Evolutionary conservation across 441 rosid species (phyloP).

Genomic region (Gossypium aridum): DNA sequence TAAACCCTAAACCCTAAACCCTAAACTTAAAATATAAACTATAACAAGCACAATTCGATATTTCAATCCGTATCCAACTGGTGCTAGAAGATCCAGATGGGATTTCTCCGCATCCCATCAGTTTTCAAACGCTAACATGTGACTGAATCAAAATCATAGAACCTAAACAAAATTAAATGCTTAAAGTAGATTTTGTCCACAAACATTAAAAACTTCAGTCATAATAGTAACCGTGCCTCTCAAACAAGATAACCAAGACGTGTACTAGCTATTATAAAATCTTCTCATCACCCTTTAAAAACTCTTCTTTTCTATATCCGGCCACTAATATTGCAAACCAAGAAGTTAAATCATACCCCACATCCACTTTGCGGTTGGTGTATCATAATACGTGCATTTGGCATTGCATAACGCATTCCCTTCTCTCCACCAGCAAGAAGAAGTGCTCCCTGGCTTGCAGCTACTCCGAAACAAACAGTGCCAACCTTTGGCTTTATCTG

Average conservation of each 20-base stretch:
- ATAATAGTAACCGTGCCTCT: neutral
- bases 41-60: neutral
- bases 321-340: constrained; percentile 5
- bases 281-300: neutral
- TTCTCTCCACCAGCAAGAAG: constrained; percentile 92
- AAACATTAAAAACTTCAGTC: neutral
- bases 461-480: constrained; percentile 89
- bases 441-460: constrained; percentile 93
- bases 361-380: constrained; percentile 89
- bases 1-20: no score
- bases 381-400: constrained; percentile 86
- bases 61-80: neutral
- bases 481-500: constrained; percentile 93
- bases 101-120: neutral
- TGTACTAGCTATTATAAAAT: neutral
- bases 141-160: no score
- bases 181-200: no score
- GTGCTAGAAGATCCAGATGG: neutral
- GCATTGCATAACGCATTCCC: constrained; percentile 96
- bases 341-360: constrained; percentile 47
- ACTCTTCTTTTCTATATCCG: neutral
- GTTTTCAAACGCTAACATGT: neutral
- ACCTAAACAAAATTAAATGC: no score
- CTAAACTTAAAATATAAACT: neutral
- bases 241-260: neutral